Conservation (phyloP, 2,329 filamentous ascomycete genomes). For the Fusarium chlamydosporum region DNA sequence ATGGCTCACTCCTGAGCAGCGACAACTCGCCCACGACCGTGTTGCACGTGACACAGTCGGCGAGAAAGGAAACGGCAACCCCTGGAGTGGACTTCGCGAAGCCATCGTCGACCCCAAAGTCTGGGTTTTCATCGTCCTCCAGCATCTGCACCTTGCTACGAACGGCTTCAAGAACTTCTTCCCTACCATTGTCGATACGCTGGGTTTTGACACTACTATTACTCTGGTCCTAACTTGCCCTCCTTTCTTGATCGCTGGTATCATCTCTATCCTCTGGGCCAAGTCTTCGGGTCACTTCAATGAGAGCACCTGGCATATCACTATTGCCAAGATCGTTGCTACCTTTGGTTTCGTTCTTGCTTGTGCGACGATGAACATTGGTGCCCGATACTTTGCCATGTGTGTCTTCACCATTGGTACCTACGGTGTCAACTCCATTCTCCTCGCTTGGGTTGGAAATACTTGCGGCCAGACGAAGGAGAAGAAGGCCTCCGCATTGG, state of each 20-base stretch:
- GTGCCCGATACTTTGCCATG: constrained; percentile 51
- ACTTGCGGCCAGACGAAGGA: constrained; percentile 62
- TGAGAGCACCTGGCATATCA: constrained; percentile 40
- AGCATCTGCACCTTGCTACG: constrained; percentile 43
- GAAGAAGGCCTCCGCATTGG: constrained; percentile 62
- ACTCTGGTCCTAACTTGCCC: constrained; percentile 66
- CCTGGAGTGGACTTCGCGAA: constrained; percentile 27
- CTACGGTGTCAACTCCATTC: constrained; percentile 59
- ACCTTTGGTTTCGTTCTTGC: constrained; percentile 50
- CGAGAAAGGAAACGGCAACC: constrained; percentile 37
- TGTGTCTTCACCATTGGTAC: constrained; percentile 57
- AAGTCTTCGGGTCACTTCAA: constrained; percentile 45
- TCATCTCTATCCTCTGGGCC: constrained; percentile 40
- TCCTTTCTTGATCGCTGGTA: constrained; percentile 62
- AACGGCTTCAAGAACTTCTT: constrained; percentile 54
- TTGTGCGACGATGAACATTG: constrained; percentile 48
- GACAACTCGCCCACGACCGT: constrained; percentile 60
- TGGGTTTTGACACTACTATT: constrained; percentile 63
- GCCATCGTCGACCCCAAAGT: constrained; percentile 46
- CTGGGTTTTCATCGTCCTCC: constrained; percentile 47
- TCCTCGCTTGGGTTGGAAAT: constrained; percentile 60
- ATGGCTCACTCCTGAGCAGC: constrained; percentile 57
- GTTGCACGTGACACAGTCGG: constrained; percentile 51
- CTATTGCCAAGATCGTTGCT: constrained; percentile 56
- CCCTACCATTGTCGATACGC: constrained; percentile 59